Base-by-base conservation (phyloP, 2,329 filamentous ascomycete species). In the Lasiodiplodia citricola region DNA sequence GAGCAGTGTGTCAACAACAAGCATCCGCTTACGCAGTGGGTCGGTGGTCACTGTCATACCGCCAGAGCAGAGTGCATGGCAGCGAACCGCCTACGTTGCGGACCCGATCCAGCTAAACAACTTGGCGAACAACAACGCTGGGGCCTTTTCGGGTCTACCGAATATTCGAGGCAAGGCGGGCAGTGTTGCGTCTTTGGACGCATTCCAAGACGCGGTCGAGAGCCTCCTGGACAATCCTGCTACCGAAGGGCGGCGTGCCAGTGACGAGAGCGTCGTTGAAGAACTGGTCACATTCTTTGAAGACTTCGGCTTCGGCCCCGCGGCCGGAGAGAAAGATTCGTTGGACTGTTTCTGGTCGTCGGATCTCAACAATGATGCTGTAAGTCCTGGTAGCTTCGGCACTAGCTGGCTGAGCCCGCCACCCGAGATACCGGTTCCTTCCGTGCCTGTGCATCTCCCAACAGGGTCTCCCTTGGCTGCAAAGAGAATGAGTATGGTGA, bases 261-360 rank as follows among this genome's bases (percentile, higher is more conserved):
- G 75, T 58, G 79, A 80, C 65, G 77, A 80, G 68, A 73, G 73
- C 0, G 73, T 74, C 6, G 70, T 79, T 21, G 81, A 84, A 25
- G 76, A 80, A 35, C 75, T 83, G n/a, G 79, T 80, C 58, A 76
- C 77, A 52, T 83, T 79, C 73, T 82, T 84, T 62, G 76, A 80
- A 25, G 75, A 75, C 3, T 78, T 83, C 57, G 78, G 77, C 16
- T 74, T 82, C n/a, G 74, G 28, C 5, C 35, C 50, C 6, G 51
- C 21, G 4, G 13, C 47, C 6, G 35, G 31, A 11, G 65, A 67
- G 60, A 64, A 65, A 25, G 58, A 68, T 1, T 56, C 58, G 14
- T 28, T 67, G 21, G 65, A 67, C 55, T 67, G 31, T 18, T 67
- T 52, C 35, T 67, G 65, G 65, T 52, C 44, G n/a, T 52, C 60